Base-by-base conservation (phyloP, 805 yeast genomes). In the Schwanniomyces vanrijiae region DNA sequence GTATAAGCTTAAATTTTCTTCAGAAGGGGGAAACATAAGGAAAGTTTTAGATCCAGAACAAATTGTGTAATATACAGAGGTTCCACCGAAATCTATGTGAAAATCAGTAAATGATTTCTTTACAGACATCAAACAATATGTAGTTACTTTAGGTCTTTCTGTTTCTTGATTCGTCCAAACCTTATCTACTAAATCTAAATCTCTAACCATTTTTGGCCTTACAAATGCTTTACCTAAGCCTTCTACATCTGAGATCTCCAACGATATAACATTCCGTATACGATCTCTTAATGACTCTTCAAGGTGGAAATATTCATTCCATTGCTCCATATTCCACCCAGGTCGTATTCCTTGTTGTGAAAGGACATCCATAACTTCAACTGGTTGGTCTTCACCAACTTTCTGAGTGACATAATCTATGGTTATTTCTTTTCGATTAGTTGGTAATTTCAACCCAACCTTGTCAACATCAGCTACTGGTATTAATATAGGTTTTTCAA, bases 71-170 rank as follows among this genome's bases (percentile, higher is more conserved):
- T 88, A 90, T 4, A 90, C 97, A 1, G 94, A 86, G 0, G 96
- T 88, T 0, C 96, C 97, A 2, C 95, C 94, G 63, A 90, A 90
- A 63, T 90, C 97, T 37, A 90, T 73, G 64, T 90, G 97, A 66
- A 90, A 90, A 61, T 90, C 97, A 0, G 97, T 90, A 61, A 80
- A 90, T 2, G 94, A 82, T 49, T 84, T 81, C 21, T 75, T 70
- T 2, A 88, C 96, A 0, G 95, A 86, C 96, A 90, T 90, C 35
- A 90, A 71, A 51, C 95, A 84, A 61, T 90, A 90, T 45, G 84
- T 81, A 18, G 90, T 81, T 1, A 86, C 87, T 51, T 81, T 76
- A 1, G 90, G 87, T 44, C 81, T 65, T 3, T 49, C 58, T 41
- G 59, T 60, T 13, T 50, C 53, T 20, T 64, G 66, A 35, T 55